These are phyloP conservation scores for Filobasidium uniguttulatum DNA, from an alignment of 1,284 basidiomycete species.

Conservation along the genomic window DNA sequence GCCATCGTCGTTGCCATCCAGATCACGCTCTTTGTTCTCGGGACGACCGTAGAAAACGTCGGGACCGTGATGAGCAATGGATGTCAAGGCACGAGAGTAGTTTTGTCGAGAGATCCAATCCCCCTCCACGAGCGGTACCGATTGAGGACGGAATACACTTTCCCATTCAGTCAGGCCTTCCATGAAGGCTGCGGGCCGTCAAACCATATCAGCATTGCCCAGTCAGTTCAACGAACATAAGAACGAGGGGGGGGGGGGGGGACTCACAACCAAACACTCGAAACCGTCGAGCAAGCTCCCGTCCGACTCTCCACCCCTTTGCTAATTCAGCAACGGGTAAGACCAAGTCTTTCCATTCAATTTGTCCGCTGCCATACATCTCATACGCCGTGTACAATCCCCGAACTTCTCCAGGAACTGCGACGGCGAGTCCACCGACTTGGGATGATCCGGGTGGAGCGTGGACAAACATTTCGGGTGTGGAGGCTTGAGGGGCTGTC, in stretches of 20 bases:
- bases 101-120: conserved; percentile 56
- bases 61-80: conserved; percentile 29
- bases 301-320: conserved; percentile 57
- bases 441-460: conserved; percentile 37
- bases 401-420: conserved; percentile 71
- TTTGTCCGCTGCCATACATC: conserved; percentile 48
- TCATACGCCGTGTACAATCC: conserved; percentile 48
- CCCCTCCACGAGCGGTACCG: conserved; percentile 55
- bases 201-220: conserved; percentile 3
- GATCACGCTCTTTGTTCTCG: conserved; percentile 49
- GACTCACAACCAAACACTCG: conserved; percentile 41
- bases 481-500: conserved; percentile 58
- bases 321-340: conserved; percentile 62
- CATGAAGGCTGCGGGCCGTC: conserved; percentile 44
- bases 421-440: conserved; percentile 67
- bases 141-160: conserved; percentile 64
- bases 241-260: neutral
- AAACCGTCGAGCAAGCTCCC: conserved; percentile 58
- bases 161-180: conserved; percentile 63
- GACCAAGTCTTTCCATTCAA: conserved; percentile 65
- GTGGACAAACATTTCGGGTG: conserved; percentile 56
- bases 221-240: no score
- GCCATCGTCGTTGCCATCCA: neutral
- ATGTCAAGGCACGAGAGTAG: conserved; percentile 45
- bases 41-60: conserved; percentile 44